A percentile compares a stretch with the other conserved stretches of the same genome.
phyloP scores from a whole-genome alignment of 305 asterid genomes.

The Fraxinus ornus region DNA sequence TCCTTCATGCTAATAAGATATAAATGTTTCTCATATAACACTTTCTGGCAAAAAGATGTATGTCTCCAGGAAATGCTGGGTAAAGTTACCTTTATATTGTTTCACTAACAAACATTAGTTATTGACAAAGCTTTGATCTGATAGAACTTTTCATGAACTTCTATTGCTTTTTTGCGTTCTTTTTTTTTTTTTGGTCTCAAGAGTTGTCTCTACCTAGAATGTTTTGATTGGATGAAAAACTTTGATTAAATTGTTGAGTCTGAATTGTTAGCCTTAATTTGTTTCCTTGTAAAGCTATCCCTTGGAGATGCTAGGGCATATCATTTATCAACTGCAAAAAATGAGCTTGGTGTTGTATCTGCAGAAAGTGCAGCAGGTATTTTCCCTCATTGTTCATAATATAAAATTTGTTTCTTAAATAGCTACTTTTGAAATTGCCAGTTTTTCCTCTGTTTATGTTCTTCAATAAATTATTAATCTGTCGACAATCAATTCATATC shows the following conservation, averaged over 20 bases:
- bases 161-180: neutral
- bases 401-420: neutral
- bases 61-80: neutral
- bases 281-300: slow-evolving; percentile 58
- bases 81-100: neutral
- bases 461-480: slow-evolving; percentile 12
- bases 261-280: slow-evolving; percentile 36
- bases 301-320: slow-evolving; percentile 97
- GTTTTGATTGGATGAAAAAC: slow-evolving; percentile 11
- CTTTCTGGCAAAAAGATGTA: neutral
- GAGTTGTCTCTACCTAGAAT: neutral
- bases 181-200: neutral
- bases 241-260: slow-evolving; percentile 2
- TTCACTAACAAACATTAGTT: neutral
- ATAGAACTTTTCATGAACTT: neutral
- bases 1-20: slow-evolving; percentile 37
- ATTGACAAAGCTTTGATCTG: neutral
- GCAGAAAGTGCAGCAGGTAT: slow-evolving; percentile 81
- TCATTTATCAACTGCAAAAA: slow-evolving; percentile 82
- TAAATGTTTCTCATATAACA: neutral
- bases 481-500: neutral
- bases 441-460: neutral
- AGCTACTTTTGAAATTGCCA: slow-evolving; percentile 5
- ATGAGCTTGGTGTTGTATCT: slow-evolving; percentile 92
- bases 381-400: neutral